Percentiles rank a stretch among this genome's conserved stretches.
Conservation (phyloP, 345 rosid species). For the Erodium maritimum region DNA sequence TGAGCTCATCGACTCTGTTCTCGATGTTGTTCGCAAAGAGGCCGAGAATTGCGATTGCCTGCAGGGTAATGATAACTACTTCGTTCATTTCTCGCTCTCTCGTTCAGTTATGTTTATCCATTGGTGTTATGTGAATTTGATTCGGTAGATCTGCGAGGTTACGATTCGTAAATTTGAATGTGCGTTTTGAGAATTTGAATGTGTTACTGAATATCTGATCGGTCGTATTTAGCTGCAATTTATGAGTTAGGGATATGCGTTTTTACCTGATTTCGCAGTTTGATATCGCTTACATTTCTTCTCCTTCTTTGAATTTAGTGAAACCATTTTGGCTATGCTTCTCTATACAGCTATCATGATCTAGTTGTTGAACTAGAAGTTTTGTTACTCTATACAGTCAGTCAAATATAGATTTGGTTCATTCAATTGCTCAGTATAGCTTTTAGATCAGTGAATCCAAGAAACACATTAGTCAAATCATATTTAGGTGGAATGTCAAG, state of each 20-base stretch:
- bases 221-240: neutral
- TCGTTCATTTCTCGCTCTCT: neutral
- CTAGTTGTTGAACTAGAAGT: too few species aligned
- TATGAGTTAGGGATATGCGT: neutral
- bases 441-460: too few species aligned
- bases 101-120: neutral
- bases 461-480: too few species aligned
- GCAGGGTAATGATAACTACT: slow-evolving; percentile 44
- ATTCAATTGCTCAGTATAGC: too few species aligned
- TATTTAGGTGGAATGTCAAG: too few species aligned
- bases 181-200: neutral
- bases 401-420: too few species aligned
- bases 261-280: neutral
- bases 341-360: too few species aligned
- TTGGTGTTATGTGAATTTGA: neutral
- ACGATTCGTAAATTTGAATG: neutral
- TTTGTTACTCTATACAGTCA: too few species aligned
- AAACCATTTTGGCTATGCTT: too few species aligned
- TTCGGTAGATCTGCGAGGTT: neutral
- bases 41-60: slow-evolving; percentile 97
- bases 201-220: neutral
- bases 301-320: too few species aligned
- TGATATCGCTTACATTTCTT: too few species aligned
- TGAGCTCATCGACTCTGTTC: slow-evolving; percentile 85
- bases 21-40: slow-evolving; percentile 92